A percentile compares a stretch with the other conserved stretches of the same genome.
phyloP scores from a whole-genome alignment of 108 stramenopile species.

The Nannochloropsis granulata region DNA sequence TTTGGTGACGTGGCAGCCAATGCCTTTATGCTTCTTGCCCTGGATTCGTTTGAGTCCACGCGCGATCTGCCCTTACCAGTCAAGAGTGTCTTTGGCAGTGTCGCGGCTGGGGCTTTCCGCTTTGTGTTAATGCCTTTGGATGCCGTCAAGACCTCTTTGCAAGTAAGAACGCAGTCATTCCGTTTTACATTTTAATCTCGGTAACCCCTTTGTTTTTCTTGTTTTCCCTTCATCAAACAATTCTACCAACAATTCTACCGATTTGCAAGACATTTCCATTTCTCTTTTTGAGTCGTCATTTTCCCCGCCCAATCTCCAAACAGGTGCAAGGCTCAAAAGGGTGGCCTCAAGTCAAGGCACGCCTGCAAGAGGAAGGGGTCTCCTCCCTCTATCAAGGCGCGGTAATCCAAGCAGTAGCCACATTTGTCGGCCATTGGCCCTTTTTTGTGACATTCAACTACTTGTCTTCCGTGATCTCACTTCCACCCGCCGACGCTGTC shows the following conservation, averaged over 20 bases:
- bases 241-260: no score
- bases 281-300: no score
- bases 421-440: slow-evolving; percentile 37
- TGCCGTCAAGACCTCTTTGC: slow-evolving; percentile 34
- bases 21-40: slow-evolving; percentile 21
- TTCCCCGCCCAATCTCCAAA: no score
- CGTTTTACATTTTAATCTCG: no score
- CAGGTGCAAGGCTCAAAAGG: not conserved
- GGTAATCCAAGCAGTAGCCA: slow-evolving; percentile 23
- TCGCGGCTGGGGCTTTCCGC: slow-evolving; percentile 31
- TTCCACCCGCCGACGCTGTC: not conserved
- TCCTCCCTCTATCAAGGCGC: slow-evolving; percentile 29
- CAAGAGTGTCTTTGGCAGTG: slow-evolving; percentile 35
- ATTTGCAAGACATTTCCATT: no score
- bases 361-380: slow-evolving; percentile 6
- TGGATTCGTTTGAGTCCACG: slow-evolving; percentile 23
- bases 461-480: slow-evolving; percentile 9
- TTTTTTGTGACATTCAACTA: slow-evolving; percentile 36
- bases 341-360: not conserved
- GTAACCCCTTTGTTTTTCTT: no score
- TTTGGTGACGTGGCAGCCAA: slow-evolving; percentile 40
- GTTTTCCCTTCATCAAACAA: no score
- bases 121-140: slow-evolving; percentile 35
- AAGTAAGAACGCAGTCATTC: slow-evolving; percentile 6
- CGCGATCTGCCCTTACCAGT: slow-evolving; percentile 16